Base-by-base conservation (phyloP, 1,284 basidiomycete species). In the Neonothopanus nambi region DNA sequence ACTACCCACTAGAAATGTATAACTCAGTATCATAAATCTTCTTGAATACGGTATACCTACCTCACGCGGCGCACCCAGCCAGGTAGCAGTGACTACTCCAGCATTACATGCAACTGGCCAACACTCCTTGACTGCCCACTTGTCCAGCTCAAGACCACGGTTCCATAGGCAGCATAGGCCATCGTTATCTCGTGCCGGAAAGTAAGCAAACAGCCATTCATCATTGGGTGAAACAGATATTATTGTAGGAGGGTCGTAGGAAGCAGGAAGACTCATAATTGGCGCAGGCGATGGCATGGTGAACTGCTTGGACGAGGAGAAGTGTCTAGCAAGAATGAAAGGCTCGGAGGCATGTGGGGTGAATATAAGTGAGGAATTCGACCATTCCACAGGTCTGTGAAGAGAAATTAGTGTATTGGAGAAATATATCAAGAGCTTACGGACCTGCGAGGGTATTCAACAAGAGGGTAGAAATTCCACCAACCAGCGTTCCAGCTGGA, bases 121-220 rank as follows among this genome's bases (percentile, higher is more conserved):
- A 51, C 64, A 82, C 56, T 89, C 84, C 48, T 75, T 76, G 20
- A 87, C 66, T 4, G 50, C 61, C 89, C 88, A 91, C 30, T 64
- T 72, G 59, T 91, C 85, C 30, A 87, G 65, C 57, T 79, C 77
- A 9, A 65, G 50, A 3, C 76, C 79, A 47, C 78, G 76, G 49
- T 71, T 74, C 89, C 89, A 91, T 12, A 90, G 59, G 61, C 87
- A 89, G 4, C 77, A 82, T 26, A 79, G 64, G 6, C 86, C 84
- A 46, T 82, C 80, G 1, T 67, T 62, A 24, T 75, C 75, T 28
- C 69, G 70, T 30, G 82, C 74, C 11, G 88, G 85, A 63, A 87
- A 91, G 65, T 84, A 91, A 2, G 88, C 87, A 63, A 89, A 91
- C 2, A 91, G 63, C 79, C 80, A 85, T 41, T 78, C 73, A 51